Evolutionary conservation across 73 alveolate species (phyloP).

Genomic region (Tetrahymena borealis): DNA sequence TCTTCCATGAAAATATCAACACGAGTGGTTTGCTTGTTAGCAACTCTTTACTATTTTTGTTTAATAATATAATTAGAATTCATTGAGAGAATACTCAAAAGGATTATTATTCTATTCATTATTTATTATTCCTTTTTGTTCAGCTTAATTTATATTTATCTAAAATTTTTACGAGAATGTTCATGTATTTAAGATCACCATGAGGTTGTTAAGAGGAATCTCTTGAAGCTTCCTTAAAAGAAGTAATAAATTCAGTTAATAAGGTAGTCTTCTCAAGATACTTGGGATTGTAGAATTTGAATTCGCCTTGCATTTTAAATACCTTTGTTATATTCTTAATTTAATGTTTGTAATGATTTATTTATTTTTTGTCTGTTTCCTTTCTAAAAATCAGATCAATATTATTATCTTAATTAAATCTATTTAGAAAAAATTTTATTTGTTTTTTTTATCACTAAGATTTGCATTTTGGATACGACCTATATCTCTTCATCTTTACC

Average conservation of each 20-base stretch:
- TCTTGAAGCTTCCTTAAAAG: not conserved
- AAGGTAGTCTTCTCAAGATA: not conserved
- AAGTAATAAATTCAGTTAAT: not conserved
- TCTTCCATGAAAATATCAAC: conserved; percentile 68
- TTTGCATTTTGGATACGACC: not conserved
- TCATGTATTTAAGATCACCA: conserved; percentile 29
- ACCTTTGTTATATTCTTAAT: not conserved
- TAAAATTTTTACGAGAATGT: conserved; percentile 5
- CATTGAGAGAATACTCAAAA: not conserved
- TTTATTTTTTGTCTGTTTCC: not conserved
- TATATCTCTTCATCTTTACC: not conserved
- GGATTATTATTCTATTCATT: not conserved
- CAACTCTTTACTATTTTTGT: conserved; percentile 49
- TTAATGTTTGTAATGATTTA: not conserved
- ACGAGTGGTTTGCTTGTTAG: conserved; percentile 51
- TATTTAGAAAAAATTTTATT: not conserved
- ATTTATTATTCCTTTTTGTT: too few species aligned
- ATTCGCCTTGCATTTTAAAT: not conserved
- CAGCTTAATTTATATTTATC: too few species aligned
- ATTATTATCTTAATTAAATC: not conserved
- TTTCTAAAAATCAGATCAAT: not conserved
- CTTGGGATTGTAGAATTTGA: not conserved
- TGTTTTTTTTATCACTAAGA: not conserved
- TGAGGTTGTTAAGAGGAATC: not conserved
- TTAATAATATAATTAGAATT: not conserved